Base-by-base conservation (phyloP, 306 rosid species). In the Canavalia gladiata region DNA sequence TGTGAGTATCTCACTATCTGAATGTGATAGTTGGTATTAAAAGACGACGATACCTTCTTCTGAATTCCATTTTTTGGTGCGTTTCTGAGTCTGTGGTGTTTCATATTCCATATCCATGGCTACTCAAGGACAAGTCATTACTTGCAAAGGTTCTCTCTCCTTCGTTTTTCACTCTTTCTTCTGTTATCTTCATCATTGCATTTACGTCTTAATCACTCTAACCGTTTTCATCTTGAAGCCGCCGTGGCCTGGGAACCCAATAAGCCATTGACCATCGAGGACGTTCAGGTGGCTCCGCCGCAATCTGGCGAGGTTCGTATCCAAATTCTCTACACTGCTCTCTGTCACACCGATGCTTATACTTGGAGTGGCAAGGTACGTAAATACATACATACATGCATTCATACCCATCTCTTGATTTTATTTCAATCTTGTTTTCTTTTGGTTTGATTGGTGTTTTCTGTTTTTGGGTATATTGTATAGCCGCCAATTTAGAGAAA, bases 171-270 rank as follows among this genome's bases (percentile, higher is more conserved):
- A 4, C 6, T 0, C 0, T 13, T 58, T 29, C 11, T 28, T 31
- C n/a, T 34, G 3, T 65, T 34, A 7, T 6, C 56, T 6, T 25
- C 3, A 8, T 39, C 41, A 28, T 4, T 43, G n/a, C 33, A 7
- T 18, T 73, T 12, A 1, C 7, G 35, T 18, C 2, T 55, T 65
- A 79, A 43, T 41, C 6, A 7, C 54, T 51, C 43, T 60, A 73
- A 74, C 25, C 62, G 7, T 51, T 72, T 6, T 5, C 54, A 6
- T 68, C 34, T 51, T 35, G 76, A 79, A 94, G 97, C 95, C 41
- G 97, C 95, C 90, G 97, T 95, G 97, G 97, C 97, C 87, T 95
- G 94, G 97, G 99, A 93, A 91, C 93, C 99, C 88, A 91, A 90
- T 60, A 95, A 93, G 77, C 94, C 99, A 31, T 78, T 95, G 87